phyloP scores from a whole-genome alignment of 192 early-diverging fungal genomes.

The Phycomyces blakesleeanus region DNA sequence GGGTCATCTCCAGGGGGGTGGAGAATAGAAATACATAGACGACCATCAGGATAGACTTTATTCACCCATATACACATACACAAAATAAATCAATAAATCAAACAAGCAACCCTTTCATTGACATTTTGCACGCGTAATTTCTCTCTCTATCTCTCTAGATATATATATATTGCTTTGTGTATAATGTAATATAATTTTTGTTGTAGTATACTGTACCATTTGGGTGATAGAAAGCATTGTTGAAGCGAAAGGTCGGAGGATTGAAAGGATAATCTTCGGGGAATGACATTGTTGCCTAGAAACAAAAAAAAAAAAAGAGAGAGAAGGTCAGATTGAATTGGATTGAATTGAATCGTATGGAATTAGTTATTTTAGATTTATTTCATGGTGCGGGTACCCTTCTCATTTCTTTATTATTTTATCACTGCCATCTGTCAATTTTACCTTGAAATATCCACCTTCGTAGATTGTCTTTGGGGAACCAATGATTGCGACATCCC shows the following conservation, averaged over 20 bases:
- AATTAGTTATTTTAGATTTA: too few relatives aligned
- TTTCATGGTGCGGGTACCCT: too few relatives aligned
- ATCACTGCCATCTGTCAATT: too few relatives aligned
- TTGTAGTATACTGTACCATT: constrained; percentile 68
- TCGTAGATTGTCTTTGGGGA: constrained; percentile 46
- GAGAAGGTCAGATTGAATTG: too few relatives aligned
- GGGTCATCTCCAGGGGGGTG: constrained; percentile 96
- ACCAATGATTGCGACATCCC: constrained; percentile 48
- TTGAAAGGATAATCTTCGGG: constrained; percentile 89
- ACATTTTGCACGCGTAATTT: too few relatives aligned
- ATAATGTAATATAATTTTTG: too few relatives aligned
- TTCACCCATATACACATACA: too few relatives aligned
- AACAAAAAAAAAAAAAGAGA: not conserved
- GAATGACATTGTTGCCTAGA: constrained; percentile 67
- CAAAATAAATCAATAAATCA: too few relatives aligned
- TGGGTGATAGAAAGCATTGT: constrained; percentile 85
- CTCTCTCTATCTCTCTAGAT: too few relatives aligned
- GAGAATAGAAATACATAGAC: constrained; percentile 92
- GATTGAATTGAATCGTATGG: too few relatives aligned
- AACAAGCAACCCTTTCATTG: too few relatives aligned
- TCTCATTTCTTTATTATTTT: constrained; percentile 7
- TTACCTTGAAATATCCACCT: constrained; percentile 49
- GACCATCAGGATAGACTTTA: constrained; percentile 80
- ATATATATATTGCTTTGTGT: too few relatives aligned
- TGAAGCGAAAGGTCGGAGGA: constrained; percentile 91